A percentile compares a stretch with the other conserved stretches of the same genome.
phyloP scores from a whole-genome alignment of 371 early-diverging fungal species.

The Haplosporangium sp. region DNA sequence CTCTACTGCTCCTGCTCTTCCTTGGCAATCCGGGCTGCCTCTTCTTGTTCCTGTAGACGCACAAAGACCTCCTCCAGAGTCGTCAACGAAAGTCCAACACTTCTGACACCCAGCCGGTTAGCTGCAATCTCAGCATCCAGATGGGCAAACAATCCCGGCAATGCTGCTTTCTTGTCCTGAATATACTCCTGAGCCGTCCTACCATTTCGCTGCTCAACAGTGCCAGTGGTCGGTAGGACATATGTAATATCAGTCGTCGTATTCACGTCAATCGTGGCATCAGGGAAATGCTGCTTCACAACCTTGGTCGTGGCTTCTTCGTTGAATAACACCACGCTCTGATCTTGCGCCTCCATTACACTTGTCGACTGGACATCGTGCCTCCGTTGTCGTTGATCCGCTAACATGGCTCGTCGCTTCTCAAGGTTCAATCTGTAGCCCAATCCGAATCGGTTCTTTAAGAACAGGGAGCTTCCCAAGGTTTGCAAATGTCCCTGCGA shows the following conservation, averaged over 20 bases:
- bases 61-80: slow-evolving; percentile 71
- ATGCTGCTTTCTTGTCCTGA: slow-evolving; percentile 35
- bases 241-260: slow-evolving; percentile 46
- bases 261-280: slow-evolving; percentile 41
- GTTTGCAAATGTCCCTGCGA: slow-evolving; percentile 67
- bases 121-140: slow-evolving; percentile 48
- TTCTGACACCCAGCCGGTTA: slow-evolving; percentile 40
- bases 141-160: slow-evolving; percentile 48
- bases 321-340: slow-evolving; percentile 31
- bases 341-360: slow-evolving; percentile 3
- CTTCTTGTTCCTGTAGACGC: slow-evolving; percentile 54
- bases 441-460: slow-evolving; percentile 58
- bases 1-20: slow-evolving; percentile 10
- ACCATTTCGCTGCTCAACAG: slow-evolving; percentile 31
- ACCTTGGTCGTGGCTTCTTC: slow-evolving; percentile 28
- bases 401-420: slow-evolving; percentile 54
- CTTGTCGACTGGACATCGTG: slow-evolving; percentile 18
- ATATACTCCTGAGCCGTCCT: slow-evolving; percentile 40
- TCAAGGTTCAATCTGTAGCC: slow-evolving; percentile 56
- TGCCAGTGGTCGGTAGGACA: slow-evolving; percentile 40
- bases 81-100: slow-evolving; percentile 63
- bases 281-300: slow-evolving; percentile 46
- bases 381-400: slow-evolving; percentile 31
- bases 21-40: slow-evolving; percentile 26
- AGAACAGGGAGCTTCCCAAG: slow-evolving; percentile 56